Evolutionary conservation across 306 rosid species (phyloP).

Genomic region (Prunus mira): DNA sequence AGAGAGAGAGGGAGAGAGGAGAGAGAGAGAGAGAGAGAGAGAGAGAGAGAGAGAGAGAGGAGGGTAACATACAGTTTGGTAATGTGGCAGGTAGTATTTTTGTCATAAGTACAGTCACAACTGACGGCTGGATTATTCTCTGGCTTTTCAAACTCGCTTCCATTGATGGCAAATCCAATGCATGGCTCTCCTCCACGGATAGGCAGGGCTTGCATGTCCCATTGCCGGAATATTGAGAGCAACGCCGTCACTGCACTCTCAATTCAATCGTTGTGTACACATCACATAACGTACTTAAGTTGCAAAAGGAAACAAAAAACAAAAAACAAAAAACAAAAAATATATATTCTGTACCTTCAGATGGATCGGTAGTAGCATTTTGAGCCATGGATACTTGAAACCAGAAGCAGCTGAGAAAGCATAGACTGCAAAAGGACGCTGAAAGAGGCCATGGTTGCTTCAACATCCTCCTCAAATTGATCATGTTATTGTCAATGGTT

Average conservation of each 20-base stretch:
- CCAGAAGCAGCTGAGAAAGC: background rate
- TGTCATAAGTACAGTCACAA: conserved; percentile 13
- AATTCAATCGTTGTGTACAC: too few species aligned
- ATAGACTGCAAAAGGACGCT: background rate
- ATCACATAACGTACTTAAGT: background rate
- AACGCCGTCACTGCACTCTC: too few species aligned
- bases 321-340: too few species aligned
- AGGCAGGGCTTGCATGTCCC: too few species aligned
- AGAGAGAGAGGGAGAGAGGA: background rate
- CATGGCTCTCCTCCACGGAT: conserved; percentile 24
- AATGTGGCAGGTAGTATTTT: conserved; percentile 19
- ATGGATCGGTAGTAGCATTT: conserved; percentile 20
- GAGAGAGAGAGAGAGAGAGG: background rate
- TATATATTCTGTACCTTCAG: conserved; percentile 16
- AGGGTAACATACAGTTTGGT: conserved; percentile 19
- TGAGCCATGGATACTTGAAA: conserved; percentile 9
- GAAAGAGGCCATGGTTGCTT: background rate
- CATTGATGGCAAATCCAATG: conserved; percentile 11
- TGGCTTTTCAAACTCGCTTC: background rate
- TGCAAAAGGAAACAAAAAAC: background rate
- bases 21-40: background rate
- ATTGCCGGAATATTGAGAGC: too few species aligned
- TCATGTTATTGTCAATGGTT: too few species aligned
- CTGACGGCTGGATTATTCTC: conserved; percentile 13
- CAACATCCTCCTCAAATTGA: too few species aligned